Conservation (phyloP, 2,329 filamentous ascomycete species). For the Aspergillus nomiae region DNA sequence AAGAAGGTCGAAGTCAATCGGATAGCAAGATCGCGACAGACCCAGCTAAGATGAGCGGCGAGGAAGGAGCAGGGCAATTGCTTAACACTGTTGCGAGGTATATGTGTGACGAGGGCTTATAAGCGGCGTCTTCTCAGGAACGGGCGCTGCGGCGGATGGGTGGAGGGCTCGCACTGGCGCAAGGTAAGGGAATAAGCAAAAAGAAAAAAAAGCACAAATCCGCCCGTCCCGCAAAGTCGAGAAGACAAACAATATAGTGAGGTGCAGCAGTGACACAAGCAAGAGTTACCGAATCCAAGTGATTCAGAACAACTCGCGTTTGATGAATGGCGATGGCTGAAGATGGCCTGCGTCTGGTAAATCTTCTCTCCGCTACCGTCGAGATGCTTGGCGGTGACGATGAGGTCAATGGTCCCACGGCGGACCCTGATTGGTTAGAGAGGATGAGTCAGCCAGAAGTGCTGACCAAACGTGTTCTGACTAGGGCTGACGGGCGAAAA, state of each 20-base stretch:
- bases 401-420: slow-evolving; percentile 27
- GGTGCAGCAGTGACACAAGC: not conserved
- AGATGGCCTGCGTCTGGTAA: slow-evolving; percentile 15
- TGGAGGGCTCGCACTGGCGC: slow-evolving; percentile 1
- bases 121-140: not conserved
- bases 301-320: slow-evolving; percentile 5
- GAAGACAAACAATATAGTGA: not conserved
- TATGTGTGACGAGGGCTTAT: not conserved
- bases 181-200: not conserved
- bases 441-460: slow-evolving; percentile 24
- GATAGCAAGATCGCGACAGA: not conserved
- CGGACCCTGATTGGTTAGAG: slow-evolving; percentile 20
- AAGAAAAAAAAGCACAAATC: not conserved
- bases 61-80: not conserved
- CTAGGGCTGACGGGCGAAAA: not conserved
- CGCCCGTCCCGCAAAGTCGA: not conserved
- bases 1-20: not conserved
- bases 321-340: slow-evolving; percentile 9
- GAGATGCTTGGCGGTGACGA: slow-evolving; percentile 22
- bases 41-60: not conserved
- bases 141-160: not conserved
- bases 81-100: not conserved
- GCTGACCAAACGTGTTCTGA: slow-evolving; percentile 5
- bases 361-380: slow-evolving; percentile 16
- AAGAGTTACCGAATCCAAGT: not conserved